A percentile compares a stretch with the other conserved stretches of the same genome.
These are phyloP conservation scores for Martensiomyces pterosporus DNA, from an alignment of 192 early-diverging fungal species.

Conservation along the genomic window DNA sequence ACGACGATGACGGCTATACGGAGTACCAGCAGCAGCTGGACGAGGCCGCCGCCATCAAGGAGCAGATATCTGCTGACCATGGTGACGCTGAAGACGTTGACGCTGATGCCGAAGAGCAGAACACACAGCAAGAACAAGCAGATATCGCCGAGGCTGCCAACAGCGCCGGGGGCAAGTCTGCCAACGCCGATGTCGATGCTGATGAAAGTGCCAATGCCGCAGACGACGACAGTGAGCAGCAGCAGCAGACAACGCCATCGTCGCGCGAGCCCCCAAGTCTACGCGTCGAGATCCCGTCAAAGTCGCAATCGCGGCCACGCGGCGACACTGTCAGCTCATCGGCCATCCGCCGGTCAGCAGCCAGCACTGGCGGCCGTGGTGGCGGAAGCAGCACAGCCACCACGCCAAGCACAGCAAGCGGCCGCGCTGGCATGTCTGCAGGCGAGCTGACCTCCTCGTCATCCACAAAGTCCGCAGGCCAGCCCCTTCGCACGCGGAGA, in stretches of 20 bases:
- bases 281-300: constrained; percentile 41
- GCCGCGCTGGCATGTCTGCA: constrained; percentile 6
- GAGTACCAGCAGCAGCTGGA: constrained; percentile 3
- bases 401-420: constrained; percentile 13
- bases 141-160: background rate
- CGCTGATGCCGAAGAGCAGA: background rate
- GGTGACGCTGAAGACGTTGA: no score
- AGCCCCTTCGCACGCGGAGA: constrained; percentile 18
- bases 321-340: constrained; percentile 2
- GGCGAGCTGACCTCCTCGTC: background rate
- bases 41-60: no score
- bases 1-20: constrained; percentile 19
- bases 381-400: constrained; percentile 12
- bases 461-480: background rate
- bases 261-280: constrained; percentile 20
- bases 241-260: background rate
- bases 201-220: no score
- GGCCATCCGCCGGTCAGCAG: constrained; percentile 13
- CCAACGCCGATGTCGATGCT: background rate
- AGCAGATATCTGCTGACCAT: no score
- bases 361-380: background rate
- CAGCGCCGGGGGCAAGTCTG: background rate
- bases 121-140: constrained; percentile 1
- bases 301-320: no score
- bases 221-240: constrained; percentile 1